These are phyloP conservation scores for Chrysosporium queenslandicum DNA, from an alignment of 2,329 filamentous ascomycete species.

Conservation along the genomic window DNA sequence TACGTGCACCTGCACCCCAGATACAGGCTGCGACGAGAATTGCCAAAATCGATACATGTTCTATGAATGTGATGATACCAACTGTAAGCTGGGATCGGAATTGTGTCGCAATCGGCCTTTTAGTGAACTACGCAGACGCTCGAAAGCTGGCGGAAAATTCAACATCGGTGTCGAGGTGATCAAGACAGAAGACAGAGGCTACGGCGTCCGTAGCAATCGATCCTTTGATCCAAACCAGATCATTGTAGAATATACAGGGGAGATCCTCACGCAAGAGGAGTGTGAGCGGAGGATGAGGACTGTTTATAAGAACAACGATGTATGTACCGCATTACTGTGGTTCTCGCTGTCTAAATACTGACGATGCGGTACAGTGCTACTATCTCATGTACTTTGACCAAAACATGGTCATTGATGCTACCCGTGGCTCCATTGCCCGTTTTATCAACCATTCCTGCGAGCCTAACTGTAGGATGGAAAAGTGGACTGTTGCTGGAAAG, in stretches of 20 bases:
- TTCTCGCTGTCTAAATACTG: neutral
- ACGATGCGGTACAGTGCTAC: conserved; percentile 57
- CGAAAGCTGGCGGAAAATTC: conserved; percentile 70
- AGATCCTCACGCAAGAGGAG: conserved; percentile 92
- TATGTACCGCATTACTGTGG: conserved; percentile 36
- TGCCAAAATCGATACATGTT: conserved; percentile 96
- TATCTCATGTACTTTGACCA: conserved; percentile 98
- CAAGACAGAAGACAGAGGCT: conserved; percentile 78
- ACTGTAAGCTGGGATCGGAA: conserved; percentile 68
- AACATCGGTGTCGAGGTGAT: conserved; percentile 91
- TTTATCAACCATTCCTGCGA: conserved; percentile 98
- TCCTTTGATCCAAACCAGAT: conserved; percentile 83
- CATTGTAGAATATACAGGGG: conserved; percentile 95
- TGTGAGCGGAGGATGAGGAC: conserved; percentile 90
- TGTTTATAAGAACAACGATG: conserved; percentile 86
- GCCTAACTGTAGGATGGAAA: conserved; percentile 95
- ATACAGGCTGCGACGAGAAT: conserved; percentile 73
- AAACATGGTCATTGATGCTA: conserved; percentile 97
- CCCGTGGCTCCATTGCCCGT: conserved; percentile 85
- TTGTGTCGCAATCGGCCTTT: conserved; percentile 82
- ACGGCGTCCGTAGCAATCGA: conserved; percentile 83
- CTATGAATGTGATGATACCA: conserved; percentile 86
- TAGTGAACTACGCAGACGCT: conserved; percentile 63
- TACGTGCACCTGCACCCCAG: conserved; percentile 64
- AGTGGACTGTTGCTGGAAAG: conserved; percentile 89